Conservation (phyloP, 352 stramenopile genomes). For the Globisporangium nunn region DNA sequence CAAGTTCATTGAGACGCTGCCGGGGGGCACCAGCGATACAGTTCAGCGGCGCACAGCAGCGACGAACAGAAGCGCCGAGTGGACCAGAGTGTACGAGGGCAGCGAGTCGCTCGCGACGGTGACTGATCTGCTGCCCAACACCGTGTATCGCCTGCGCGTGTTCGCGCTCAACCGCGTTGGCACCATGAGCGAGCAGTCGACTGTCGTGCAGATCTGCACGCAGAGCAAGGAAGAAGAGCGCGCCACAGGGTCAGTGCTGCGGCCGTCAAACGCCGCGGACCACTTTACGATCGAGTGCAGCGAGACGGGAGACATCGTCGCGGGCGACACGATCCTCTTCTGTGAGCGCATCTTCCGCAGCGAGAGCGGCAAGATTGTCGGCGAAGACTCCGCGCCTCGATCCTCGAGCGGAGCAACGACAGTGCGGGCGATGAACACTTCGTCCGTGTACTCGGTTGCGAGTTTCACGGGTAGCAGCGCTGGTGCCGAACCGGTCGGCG, state of each 20-base stretch:
- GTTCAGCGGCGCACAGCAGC: neutral
- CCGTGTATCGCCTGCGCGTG: conserved; percentile 81
- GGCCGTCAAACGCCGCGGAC: conserved; percentile 38
- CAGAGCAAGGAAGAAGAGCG: conserved; percentile 52
- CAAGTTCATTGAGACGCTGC: conserved; percentile 60
- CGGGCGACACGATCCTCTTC: conserved; percentile 89
- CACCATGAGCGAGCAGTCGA: conserved; percentile 58
- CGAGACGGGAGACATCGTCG: conserved; percentile 73
- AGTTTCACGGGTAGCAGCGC: conserved; percentile 22
- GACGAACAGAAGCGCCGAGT: conserved; percentile 22
- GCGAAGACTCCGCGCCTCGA: conserved; percentile 13
- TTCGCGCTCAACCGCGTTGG: conserved; percentile 72
- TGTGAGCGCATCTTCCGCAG: conserved; percentile 82
- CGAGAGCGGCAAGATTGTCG: conserved; percentile 27
- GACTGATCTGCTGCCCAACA: conserved; percentile 59
- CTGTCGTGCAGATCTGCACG: conserved; percentile 78
- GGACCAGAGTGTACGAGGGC: conserved; percentile 77
- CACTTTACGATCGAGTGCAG: conserved; percentile 71
- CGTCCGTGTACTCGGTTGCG: conserved; percentile 44
- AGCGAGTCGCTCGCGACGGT: conserved; percentile 57
- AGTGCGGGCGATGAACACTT: conserved; percentile 3
- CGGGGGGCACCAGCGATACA: conserved; percentile 5
- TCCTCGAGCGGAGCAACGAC: conserved; percentile 3
- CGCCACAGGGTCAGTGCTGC: conserved; percentile 18
- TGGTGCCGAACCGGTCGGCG: conserved; percentile 32